Percentiles rank a stretch among this genome's conserved stretches.
Evolutionary conservation across 2,329 filamentous ascomycete species (phyloP).

Genomic region (Helotiales sp.): DNA sequence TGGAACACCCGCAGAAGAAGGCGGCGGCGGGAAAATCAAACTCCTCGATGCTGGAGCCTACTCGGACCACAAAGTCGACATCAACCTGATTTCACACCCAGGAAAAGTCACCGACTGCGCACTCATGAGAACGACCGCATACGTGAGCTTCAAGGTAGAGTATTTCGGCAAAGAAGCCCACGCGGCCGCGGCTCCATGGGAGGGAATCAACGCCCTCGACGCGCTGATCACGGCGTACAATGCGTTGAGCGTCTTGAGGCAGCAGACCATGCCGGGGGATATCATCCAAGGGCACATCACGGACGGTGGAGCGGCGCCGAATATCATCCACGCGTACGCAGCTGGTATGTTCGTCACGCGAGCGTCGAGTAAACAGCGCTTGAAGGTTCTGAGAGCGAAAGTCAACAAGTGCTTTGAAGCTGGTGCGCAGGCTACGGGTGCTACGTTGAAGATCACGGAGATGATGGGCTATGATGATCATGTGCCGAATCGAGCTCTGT

Average conservation of each 20-base stretch:
- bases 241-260: constrained; percentile 41
- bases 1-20: constrained; percentile 40
- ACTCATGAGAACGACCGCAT: constrained; percentile 58
- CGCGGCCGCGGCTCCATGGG: constrained; percentile 47
- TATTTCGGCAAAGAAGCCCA: constrained; percentile 58
- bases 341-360: constrained; percentile 50
- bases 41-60: constrained; percentile 53
- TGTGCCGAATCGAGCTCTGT: constrained; percentile 58
- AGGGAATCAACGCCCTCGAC: constrained; percentile 49
- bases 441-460: constrained; percentile 50
- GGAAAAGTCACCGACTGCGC: constrained; percentile 48
- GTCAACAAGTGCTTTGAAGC: constrained; percentile 54
- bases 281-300: constrained; percentile 48
- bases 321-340: constrained; percentile 45
- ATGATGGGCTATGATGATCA: constrained; percentile 57
- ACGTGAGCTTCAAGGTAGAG: constrained; percentile 53
- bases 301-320: constrained; percentile 47
- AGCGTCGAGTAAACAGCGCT: constrained; percentile 48
- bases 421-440: constrained; percentile 56
- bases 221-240: constrained; percentile 46
- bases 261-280: constrained; percentile 39
- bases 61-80: constrained; percentile 43
- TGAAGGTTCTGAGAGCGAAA: constrained; percentile 48
- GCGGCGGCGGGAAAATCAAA: constrained; percentile 49
- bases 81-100: constrained; percentile 49